Evolutionary conservation across 305 asterid genomes (phyloP).

Genomic region (Solanum hybrid): DNA sequence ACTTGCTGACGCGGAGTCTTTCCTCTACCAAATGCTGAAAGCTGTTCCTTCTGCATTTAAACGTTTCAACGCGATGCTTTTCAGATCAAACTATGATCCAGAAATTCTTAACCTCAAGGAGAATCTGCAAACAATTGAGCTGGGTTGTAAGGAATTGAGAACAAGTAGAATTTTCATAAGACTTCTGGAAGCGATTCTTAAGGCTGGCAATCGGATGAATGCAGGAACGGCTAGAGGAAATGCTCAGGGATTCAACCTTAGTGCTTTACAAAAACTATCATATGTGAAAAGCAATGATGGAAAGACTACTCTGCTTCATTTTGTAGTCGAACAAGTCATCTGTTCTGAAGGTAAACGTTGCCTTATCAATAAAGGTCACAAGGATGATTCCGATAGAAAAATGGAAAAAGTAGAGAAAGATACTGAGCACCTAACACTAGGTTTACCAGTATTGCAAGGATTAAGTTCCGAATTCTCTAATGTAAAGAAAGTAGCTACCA

Average conservation of each 20-base stretch:
- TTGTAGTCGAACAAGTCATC: constrained; percentile 68
- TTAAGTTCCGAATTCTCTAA: constrained; percentile 33
- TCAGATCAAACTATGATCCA: constrained; percentile 48
- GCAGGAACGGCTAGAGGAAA: constrained; percentile 75
- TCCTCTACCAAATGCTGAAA: constrained; percentile 57
- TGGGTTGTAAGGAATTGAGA: constrained; percentile 56
- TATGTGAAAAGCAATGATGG: constrained; percentile 66
- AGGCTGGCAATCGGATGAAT: constrained; percentile 75
- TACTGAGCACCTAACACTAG: constrained; percentile 33
- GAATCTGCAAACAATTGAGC: constrained; percentile 47
- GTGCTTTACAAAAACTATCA: constrained; percentile 46
- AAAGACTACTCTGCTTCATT: constrained; percentile 65
- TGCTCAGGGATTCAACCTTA: constrained; percentile 64
- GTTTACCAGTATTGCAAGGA: constrained; percentile 33
- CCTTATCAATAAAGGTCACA: constrained; percentile 7
- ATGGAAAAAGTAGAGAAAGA: constrained; percentile 23
- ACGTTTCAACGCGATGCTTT: constrained; percentile 63
- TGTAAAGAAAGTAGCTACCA: constrained; percentile 52
- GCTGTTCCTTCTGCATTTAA: constrained; percentile 61
- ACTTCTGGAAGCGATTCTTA: constrained; percentile 76
- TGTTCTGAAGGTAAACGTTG: constrained; percentile 55
- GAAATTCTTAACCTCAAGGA: constrained; percentile 65
- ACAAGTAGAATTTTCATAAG: constrained; percentile 49
- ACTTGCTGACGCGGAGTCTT: constrained; percentile 77
- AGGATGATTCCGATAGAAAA: not conserved